Evolutionary conservation across 495 filamentous ascomycete genomes (phyloP).

Genomic region (Sordaria brevicollis): DNA sequence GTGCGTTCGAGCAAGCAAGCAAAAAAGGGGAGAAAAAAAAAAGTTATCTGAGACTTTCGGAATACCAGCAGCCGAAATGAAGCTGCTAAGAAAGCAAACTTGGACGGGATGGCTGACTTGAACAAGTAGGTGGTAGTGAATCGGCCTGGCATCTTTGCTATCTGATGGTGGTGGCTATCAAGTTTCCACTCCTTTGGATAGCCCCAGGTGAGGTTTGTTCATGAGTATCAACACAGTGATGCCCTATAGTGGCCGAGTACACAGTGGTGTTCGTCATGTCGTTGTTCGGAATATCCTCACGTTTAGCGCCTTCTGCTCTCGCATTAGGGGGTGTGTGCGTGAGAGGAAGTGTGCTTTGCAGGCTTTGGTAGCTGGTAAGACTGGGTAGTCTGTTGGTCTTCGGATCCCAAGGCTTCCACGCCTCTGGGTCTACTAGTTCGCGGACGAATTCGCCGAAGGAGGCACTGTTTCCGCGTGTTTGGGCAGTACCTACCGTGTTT

Average conservation of each 20-base stretch:
- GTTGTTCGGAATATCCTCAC: background rate
- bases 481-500: background rate
- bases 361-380: too few species aligned
- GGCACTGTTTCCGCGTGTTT: background rate
- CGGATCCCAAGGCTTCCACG: background rate
- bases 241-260: background rate
- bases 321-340: background rate
- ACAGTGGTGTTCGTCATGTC: background rate
- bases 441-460: background rate
- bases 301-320: background rate
- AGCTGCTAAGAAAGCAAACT: background rate
- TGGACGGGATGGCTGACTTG: background rate
- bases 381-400: background rate
- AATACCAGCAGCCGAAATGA: background rate
- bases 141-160: background rate
- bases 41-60: background rate
- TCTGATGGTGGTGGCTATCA: background rate
- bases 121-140: background rate
- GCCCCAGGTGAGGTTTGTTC: background rate
- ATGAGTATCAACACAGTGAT: background rate
- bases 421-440: background rate
- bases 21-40: background rate
- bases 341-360: background rate
- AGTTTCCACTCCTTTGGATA: background rate
- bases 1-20: background rate